phyloP scores from a whole-genome alignment of 805 yeast genomes.

The Saccharomycopsis babjevae region DNA sequence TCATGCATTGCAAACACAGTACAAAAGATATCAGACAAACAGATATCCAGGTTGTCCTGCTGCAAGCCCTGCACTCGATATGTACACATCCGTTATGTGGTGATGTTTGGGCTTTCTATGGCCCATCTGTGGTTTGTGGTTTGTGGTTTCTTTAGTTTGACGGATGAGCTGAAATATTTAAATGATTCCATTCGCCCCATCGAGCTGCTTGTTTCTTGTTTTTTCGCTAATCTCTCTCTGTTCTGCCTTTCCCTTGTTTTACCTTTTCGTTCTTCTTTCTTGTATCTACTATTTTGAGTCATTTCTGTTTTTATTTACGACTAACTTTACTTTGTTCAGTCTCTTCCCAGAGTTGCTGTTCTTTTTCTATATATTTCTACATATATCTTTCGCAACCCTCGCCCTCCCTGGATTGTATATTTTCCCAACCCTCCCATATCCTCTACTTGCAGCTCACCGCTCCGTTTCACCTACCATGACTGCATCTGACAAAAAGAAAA shows the following conservation, averaged over 20 bases:
- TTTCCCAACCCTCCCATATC: neutral
- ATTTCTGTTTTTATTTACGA: neutral
- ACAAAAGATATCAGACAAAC: neutral
- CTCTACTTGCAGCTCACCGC: neutral
- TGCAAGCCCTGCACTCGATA: neutral
- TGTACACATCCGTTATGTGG: too few species aligned
- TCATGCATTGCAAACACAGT: neutral
- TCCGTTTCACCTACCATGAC: neutral
- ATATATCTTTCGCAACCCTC: too few species aligned
- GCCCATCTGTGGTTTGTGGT: too few species aligned
- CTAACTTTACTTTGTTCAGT: neutral
- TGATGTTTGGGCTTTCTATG: too few species aligned
- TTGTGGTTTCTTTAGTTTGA: too few species aligned
- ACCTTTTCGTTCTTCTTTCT: neutral
- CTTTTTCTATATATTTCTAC: neutral
- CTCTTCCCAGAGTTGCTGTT: neutral
- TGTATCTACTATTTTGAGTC: neutral
- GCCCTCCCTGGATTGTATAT: too few species aligned
- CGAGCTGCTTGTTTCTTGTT: neutral
- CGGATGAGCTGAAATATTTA: neutral
- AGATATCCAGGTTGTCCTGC: neutral
- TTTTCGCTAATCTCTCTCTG: neutral
- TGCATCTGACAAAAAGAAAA: conserved; percentile 28
- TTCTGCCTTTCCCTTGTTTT: neutral
- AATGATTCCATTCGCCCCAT: neutral